Base-by-base conservation (phyloP, 1,284 basidiomycete species). In the Neolentinus lepideus region DNA sequence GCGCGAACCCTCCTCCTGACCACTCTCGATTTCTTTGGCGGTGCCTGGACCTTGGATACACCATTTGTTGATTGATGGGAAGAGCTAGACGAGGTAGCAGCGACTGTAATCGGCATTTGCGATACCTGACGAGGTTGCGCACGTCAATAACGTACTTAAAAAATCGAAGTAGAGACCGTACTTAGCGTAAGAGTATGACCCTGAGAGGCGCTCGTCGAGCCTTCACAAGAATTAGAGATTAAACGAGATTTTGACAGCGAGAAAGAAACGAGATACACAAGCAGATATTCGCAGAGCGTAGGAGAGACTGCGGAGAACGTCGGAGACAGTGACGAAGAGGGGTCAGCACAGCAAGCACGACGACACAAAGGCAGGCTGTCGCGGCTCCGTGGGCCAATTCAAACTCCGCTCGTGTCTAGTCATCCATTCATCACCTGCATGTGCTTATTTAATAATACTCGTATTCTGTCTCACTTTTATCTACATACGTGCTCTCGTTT, bases 1-100 rank as follows among this genome's bases (percentile, higher is more conserved):
- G 72, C 83, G 62, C 83, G 77, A 47, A 84, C 84, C 62, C 86
- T 68, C 57, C 78, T 70, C 60, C 70, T 70, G 47, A 71, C 67
- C 26, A 67, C 59, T 53, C 78, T 70, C 25, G 71, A 69, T 62
- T 75, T 75, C 56, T 59, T 65, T 46, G 61, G 57, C 27, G 60
- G 57, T 14, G 54, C 51, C 27, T 47, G 50, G 21, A 9, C 47
- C n/a, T 50, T 50, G 11, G 27, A 43, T 6, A 43, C 38, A n/a
- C 38, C 38, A 43, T 43, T 43, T 21, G 38, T n/a, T 43, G 38
- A 43, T n/a, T 43, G 38, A 16, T 43, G 38, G 38, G 38, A 6
- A 43, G 38, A n/a, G n/a, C 38, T 43, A 43, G 38, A 35, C 16
- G 33, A 43, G 38, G 38, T 21, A 16, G 38, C 16, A 43, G 38